A percentile compares a stretch with the other conserved stretches of the same genome.
Evolutionary conservation across 805 yeast genomes (phyloP).

Genomic region (Teunomyces lycoperdinae): DNA sequence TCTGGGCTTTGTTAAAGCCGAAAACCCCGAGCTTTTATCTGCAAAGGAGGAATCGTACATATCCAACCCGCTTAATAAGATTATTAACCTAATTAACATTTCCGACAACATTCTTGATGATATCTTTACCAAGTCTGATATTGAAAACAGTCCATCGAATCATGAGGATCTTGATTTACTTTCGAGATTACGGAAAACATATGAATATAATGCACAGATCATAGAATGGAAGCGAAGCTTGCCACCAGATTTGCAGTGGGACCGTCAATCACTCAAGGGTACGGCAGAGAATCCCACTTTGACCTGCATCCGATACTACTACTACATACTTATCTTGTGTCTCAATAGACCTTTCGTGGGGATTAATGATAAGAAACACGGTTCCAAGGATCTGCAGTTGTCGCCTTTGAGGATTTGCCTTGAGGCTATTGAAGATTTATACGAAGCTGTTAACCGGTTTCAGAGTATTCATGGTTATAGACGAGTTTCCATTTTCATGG

Average conservation of each 20-base stretch:
- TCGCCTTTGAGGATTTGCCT: conserved; percentile 35
- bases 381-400: conserved; percentile 14
- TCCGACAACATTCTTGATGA: conserved; percentile 46
- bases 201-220: conserved; percentile 49
- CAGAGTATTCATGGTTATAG: conserved; percentile 37
- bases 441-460: conserved; percentile 37
- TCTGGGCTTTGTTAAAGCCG: conserved; percentile 11
- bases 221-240: conserved; percentile 50
- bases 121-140: conserved; percentile 39
- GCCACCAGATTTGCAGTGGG: conserved; percentile 52
- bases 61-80: conserved; percentile 41
- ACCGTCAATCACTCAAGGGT: conserved; percentile 32
- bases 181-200: conserved; percentile 36
- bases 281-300: conserved; percentile 53
- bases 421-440: conserved; percentile 42
- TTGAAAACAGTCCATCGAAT: conserved; percentile 22
- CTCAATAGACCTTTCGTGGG: conserved; percentile 60
- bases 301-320: conserved; percentile 52
- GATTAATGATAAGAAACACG: conserved; percentile 13
- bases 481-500: conserved; percentile 44
- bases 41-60: conserved; percentile 34
- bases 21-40: conserved; percentile 25
- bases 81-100: conserved; percentile 41
- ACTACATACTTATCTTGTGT: conserved; percentile 57
- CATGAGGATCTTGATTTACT: conserved; percentile 42